Base-by-base conservation (phyloP, 768 basidiomycete species). In the Lactifluus subvellereus region DNA sequence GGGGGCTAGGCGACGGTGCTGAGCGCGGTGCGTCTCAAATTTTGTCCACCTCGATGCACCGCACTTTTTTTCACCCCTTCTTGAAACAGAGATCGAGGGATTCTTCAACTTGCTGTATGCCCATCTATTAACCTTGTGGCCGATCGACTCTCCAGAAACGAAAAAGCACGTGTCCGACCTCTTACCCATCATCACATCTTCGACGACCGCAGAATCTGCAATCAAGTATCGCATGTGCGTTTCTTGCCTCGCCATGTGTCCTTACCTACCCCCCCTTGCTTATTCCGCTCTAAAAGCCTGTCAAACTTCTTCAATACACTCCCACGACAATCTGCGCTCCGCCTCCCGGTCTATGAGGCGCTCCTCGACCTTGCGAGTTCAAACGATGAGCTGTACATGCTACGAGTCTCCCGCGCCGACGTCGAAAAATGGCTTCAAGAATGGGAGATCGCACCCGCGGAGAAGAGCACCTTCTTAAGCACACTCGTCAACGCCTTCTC, bases 31-130 rank as follows among this genome's bases (percentile, higher is more conserved):
- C 52, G 81, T 65, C 50, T 48, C 65, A 16, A 50, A 27, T 40
- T 27, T 53, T 16, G 35, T 56, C 4, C 2, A 40, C 43, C 8
- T n/a, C 4, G 27, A 4, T 32, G 38, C 54, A 1, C 18, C 49
- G 47, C 47, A 40, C 6, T 11, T 27, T 69, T 6, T 52, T 38
- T 62, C 40, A 47, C 0, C 10, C 11, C 69, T 45, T 35, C 35
- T 57, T 37, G 22, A 48, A 7, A 27, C 71, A 89, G 88, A 94
- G 75, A 84, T 85, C 66, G 90, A 93, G 75, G 91, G 91, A 20
- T 93, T 92, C 74, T 93, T 91, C 79, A 92, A 92, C 73, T 79
- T 93, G 38, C 71, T 93, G 48, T 87, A 83, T 69, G 82, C 90
- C 3, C 89, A 92, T 75, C 71, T 91, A 43, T 80, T 89, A 66